Evolutionary conservation across 805 yeast genomes (phyloP).

Genomic region (Candida glaebosa): DNA sequence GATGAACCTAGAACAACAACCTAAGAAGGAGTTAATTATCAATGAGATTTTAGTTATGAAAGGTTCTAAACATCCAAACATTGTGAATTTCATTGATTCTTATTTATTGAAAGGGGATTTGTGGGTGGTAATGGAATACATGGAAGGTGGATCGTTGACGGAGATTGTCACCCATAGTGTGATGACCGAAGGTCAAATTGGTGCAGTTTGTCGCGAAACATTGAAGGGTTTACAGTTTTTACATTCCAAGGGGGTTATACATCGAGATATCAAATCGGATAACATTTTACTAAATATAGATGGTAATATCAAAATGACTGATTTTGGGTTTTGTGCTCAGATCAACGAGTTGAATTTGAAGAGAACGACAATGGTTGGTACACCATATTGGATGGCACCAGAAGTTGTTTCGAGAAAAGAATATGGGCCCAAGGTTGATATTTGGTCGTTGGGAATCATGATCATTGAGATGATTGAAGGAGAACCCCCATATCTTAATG

Average conservation of each 20-base stretch:
- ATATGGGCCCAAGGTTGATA: conserved; percentile 94
- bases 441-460: conserved; percentile 98
- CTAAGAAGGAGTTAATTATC: conserved; percentile 90
- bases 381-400: conserved; percentile 99
- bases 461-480: conserved; percentile 98
- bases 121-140: conserved; percentile 98
- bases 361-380: conserved; percentile 98
- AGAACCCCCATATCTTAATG: conserved; percentile 97
- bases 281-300: conserved; percentile 77
- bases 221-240: conserved; percentile 80
- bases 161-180: conserved; percentile 90
- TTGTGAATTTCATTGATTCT: conserved; percentile 90
- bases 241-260: conserved; percentile 90
- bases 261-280: conserved; percentile 94
- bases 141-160: conserved; percentile 97
- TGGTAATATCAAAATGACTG: conserved; percentile 92
- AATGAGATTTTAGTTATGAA: conserved; percentile 96
- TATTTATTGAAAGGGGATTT: conserved; percentile 72
- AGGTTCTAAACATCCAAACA: conserved; percentile 83
- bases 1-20: conserved; percentile 92
- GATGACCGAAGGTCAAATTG: conserved; percentile 92
- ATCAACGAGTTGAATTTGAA: conserved; percentile 55
- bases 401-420: conserved; percentile 94
- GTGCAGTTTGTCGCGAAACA: conserved; percentile 91
- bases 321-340: conserved; percentile 96